Conservation (phyloP, 1,284 basidiomycete species). For the Cystodermella granulosa region DNA sequence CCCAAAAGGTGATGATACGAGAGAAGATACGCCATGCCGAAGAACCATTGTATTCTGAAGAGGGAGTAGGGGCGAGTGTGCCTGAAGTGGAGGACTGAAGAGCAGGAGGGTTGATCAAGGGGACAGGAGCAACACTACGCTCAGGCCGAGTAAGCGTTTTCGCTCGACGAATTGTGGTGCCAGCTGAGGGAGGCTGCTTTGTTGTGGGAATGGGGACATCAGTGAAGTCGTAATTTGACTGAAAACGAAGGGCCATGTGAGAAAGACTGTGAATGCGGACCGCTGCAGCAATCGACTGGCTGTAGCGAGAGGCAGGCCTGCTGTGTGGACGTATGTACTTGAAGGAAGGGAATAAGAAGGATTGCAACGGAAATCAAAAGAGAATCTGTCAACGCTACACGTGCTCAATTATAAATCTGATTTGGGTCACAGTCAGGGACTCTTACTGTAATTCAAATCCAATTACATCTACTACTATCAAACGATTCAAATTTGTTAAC, state of each 20-base stretch:
- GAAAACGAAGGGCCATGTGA: constrained; percentile 57
- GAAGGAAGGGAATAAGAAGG: no score
- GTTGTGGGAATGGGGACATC: constrained; percentile 69
- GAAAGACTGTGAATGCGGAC: constrained; percentile 28
- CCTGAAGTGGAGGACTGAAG: constrained; percentile 45
- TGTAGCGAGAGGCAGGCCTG: no score
- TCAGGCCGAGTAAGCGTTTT: constrained; percentile 97
- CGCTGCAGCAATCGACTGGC: constrained; percentile 26
- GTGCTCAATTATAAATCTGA: no score
- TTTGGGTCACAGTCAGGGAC: no score
- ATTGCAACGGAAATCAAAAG: no score
- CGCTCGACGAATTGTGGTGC: constrained; percentile 68
- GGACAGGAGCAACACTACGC: constrained; percentile 86
- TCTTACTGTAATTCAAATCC: no score
- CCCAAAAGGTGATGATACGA: constrained; percentile 84
- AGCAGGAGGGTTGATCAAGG: constrained; percentile 72
- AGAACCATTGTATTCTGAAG: constrained; percentile 45
- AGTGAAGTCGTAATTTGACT: constrained; percentile 50
- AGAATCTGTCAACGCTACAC: no score
- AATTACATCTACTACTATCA: no score
- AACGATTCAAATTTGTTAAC: no score
- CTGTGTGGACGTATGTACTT: no score
- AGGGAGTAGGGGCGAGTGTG: constrained; percentile 32
- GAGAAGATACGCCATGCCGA: constrained; percentile 82
- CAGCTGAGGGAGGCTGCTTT: constrained; percentile 50